Conservation (phyloP, 768 basidiomycete species). For the Trametes punicea region DNA sequence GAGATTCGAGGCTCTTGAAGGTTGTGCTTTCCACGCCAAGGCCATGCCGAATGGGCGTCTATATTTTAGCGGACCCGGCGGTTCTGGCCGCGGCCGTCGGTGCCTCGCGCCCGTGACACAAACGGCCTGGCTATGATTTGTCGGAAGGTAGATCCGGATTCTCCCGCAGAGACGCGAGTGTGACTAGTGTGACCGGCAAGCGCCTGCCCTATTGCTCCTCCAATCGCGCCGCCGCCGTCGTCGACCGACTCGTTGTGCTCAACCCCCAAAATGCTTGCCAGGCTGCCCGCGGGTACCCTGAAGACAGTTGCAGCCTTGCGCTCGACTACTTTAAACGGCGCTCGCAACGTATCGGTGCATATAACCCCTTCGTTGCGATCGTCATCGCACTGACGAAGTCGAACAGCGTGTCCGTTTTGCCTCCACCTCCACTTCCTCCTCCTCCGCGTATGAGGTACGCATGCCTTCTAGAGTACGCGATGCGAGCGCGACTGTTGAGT, state of each 20-base stretch:
- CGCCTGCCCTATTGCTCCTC: constrained; percentile 34
- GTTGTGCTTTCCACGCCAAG: not conserved
- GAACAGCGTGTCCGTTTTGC: constrained; percentile 63
- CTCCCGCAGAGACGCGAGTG: constrained; percentile 20
- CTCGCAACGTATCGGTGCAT: constrained; percentile 52
- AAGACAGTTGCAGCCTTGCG: constrained; percentile 52
- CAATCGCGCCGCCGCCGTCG: constrained; percentile 32
- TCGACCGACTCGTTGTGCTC: constrained; percentile 21
- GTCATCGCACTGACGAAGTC: constrained; percentile 22
- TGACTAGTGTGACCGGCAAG: constrained; percentile 34
- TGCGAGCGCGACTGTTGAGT: not conserved
- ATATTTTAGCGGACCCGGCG: constrained; percentile 1
- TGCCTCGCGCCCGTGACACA: not conserved
- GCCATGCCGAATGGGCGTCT: constrained; percentile 1
- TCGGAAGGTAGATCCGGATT: constrained; percentile 23
- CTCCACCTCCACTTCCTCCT: constrained; percentile 57
- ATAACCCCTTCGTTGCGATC: constrained; percentile 4
- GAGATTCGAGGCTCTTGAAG: not conserved
- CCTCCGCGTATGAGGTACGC: constrained; percentile 64
- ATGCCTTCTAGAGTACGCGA: not conserved
- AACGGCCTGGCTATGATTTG: constrained; percentile 23
- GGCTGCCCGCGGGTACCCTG: constrained; percentile 73
- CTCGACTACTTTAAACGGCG: constrained; percentile 38
- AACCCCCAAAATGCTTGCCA: constrained; percentile 70
- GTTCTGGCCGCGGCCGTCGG: not conserved